A percentile compares a stretch with the other conserved stretches of the same genome.
Conservation (phyloP, 192 early-diverging fungal genomes). For the Coemansia sp. region DNA sequence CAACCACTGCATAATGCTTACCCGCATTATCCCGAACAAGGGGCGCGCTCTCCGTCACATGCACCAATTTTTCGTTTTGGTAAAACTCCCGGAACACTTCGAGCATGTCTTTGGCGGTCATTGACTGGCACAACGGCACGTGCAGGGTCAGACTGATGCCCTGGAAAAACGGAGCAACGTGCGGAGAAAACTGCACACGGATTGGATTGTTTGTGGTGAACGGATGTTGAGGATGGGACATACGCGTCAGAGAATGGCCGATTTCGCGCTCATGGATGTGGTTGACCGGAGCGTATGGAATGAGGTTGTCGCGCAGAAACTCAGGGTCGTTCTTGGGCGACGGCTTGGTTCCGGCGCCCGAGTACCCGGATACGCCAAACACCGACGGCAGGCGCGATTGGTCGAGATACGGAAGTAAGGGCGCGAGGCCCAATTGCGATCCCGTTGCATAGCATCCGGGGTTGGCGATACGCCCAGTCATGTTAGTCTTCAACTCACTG, state of each 20-base stretch:
- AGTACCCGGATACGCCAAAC: conserved; percentile 97
- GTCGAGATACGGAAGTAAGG: conserved; percentile 71
- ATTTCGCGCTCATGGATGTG: conserved; percentile 98
- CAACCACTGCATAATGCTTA: conserved; percentile 85
- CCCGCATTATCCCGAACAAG: conserved; percentile 88
- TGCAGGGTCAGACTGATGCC: conserved; percentile 90
- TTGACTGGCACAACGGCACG: conserved; percentile 76
- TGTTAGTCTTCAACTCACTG: conserved; percentile 46
- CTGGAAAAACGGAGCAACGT: conserved; percentile 91
- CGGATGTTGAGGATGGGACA: conserved; percentile 3
- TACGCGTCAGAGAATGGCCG: conserved; percentile 65
- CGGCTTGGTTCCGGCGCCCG: conserved; percentile 97
- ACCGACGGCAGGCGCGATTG: conserved; percentile 65
- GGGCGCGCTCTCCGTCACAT: conserved; percentile 74
- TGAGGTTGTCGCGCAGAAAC: conserved; percentile 84
- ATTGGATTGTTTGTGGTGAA: conserved; percentile 30
- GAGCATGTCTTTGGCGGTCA: conserved; percentile 70
- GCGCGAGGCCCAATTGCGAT: conserved; percentile 85
- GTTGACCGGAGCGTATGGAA: conserved; percentile 88
- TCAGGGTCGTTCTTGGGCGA: conserved; percentile 93
- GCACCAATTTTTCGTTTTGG: conserved; percentile 75
- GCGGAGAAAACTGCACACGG: conserved; percentile 79
- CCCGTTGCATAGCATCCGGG: conserved; percentile 99
- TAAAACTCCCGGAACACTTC: conserved; percentile 75
- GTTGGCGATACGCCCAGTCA: conserved; percentile 80